Percentiles rank a stretch among this genome's conserved stretches.
Evolutionary conservation across 495 filamentous ascomycete genomes (phyloP).

Genomic region (Amorphotheca resinae): DNA sequence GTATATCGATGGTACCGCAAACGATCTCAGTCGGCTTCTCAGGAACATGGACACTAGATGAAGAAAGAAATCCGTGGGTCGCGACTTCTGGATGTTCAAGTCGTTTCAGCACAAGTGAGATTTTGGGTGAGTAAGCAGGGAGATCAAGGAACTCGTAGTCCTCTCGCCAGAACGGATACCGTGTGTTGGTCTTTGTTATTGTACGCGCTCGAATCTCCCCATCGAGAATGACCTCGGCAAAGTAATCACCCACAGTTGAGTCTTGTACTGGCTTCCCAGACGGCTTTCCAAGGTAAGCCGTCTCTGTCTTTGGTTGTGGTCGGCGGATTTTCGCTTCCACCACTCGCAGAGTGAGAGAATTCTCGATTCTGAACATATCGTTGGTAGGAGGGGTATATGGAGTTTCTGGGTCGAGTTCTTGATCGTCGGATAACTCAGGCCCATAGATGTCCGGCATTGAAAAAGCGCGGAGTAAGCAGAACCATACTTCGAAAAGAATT

Average conservation of each 20-base stretch:
- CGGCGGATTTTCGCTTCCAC: conserved; percentile 44
- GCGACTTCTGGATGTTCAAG: conserved; percentile 31
- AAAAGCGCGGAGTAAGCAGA: conserved; percentile 84
- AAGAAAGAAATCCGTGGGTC: conserved; percentile 16
- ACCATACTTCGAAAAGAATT: conserved; percentile 92
- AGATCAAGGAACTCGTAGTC: conserved; percentile 80
- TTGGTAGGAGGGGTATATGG: conserved; percentile 13
- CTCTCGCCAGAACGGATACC: conserved; percentile 89
- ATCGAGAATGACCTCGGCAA: conserved; percentile 86
- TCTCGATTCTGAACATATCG: conserved; percentile 46
- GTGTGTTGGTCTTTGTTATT: conserved; percentile 65
- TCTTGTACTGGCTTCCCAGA: conserved; percentile 26
- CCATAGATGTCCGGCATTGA: conserved; percentile 89
- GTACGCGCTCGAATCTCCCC: conserved; percentile 81
- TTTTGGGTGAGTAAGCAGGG: conserved; percentile 63
- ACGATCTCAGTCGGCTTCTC: conserved; percentile 26
- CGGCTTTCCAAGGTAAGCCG: conserved; percentile 18
- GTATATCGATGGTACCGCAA: conserved; percentile 69
- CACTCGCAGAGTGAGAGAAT: conserved; percentile 40
- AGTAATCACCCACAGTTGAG: conserved; percentile 47
- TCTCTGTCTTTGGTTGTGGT: conserved; percentile 9
- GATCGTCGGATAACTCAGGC: conserved; percentile 23
- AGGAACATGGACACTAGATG: conserved; percentile 13
- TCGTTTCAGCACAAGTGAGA: conserved; percentile 73
- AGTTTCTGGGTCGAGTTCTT: conserved; percentile 27